Base-by-base conservation (phyloP, 208 protist genomes). In the Angomonas desouzai region DNA sequence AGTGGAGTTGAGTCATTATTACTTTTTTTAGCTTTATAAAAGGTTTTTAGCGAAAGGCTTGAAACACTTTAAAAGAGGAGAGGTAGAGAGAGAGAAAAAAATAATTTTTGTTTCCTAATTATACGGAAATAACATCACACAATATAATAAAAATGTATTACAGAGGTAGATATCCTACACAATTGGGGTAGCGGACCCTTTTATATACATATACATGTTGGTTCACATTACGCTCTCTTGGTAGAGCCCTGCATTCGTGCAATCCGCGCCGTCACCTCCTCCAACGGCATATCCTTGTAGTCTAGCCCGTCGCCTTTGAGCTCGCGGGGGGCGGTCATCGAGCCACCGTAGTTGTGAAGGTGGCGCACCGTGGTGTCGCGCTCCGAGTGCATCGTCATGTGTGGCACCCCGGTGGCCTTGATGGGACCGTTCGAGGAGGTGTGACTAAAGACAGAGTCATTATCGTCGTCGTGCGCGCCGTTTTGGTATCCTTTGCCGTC, bases 1-100 rank as follows among this genome's bases (percentile, higher is more conserved):
- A 83, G 74, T 92, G 88, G 3, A 94, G 76, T 70, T 91, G 85
- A 49, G 88, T 94, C 88, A 94, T 48, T 51, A n/a, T n/a, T n/a
- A n/a, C 27, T 27, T 30, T 55, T 45, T 38, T 70, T 48, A 56
- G n/a, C n/a, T n/a, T n/a, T n/a, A n/a, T n/a, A n/a, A n/a, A n/a
- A n/a, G n/a, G n/a, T n/a, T n/a, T n/a, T n/a, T n/a, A n/a, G n/a
- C n/a, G n/a, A n/a, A n/a, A n/a, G n/a, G n/a, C n/a, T n/a, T n/a
- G n/a, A n/a, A n/a, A n/a, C n/a, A n/a, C n/a, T n/a, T 30, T 20
- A 27, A 60, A 58, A 59, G 38, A n/a, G 11, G 22, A 18, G 47
- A 6, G 4, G 4, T 53, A 53, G 18, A 53, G 22, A 10, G 3
- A 57, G 25, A 57, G 30, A 34, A 22, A 34, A 57, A 57, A 22